A percentile compares a stretch with the other conserved stretches of the same genome.
Conservation (phyloP, 345 rosid genomes). For the Eucalyptus regnans region DNA sequence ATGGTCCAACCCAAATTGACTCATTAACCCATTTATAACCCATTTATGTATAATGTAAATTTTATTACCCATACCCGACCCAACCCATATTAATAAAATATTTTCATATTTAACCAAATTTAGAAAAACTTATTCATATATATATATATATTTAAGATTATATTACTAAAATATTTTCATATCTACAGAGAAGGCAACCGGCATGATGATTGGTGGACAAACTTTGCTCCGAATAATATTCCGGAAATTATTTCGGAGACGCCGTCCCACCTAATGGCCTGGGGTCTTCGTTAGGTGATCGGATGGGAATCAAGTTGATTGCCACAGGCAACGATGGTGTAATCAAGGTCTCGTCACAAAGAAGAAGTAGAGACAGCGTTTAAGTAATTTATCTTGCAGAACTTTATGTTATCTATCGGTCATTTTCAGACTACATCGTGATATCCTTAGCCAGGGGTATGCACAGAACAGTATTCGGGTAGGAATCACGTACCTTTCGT, state of each 20-base stretch:
- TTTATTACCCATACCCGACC: too few relatives aligned
- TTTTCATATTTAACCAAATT: too few relatives aligned
- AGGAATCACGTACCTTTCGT: neutral
- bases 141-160: too few relatives aligned
- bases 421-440: neutral
- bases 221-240: neutral
- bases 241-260: neutral
- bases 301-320: neutral
- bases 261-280: neutral
- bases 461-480: neutral
- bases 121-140: too few relatives aligned
- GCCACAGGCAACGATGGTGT: neutral
- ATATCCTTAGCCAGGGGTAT: neutral
- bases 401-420: neutral
- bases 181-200: too few relatives aligned
- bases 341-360: neutral
- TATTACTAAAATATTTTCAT: too few relatives aligned
- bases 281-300: neutral
- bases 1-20: too few relatives aligned
- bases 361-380: neutral
- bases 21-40: too few relatives aligned
- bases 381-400: neutral
- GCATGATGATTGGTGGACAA: neutral
- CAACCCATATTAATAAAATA: too few relatives aligned
- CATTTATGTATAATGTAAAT: too few relatives aligned